Evolutionary conservation across 257 asterid species (phyloP).

Genomic region (Petrea volubilis): DNA sequence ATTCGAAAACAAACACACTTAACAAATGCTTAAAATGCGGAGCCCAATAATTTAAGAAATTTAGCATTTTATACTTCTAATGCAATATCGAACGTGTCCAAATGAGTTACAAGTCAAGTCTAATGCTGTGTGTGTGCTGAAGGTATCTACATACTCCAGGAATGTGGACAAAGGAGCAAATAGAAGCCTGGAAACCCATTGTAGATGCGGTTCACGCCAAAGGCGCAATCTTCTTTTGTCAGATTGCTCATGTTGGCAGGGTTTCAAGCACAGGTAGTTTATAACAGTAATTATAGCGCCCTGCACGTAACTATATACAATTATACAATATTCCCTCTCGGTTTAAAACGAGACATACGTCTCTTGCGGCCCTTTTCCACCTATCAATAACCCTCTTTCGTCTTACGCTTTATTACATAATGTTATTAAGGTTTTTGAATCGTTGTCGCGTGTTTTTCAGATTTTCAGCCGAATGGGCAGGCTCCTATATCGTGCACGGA

Average conservation of each 20-base stretch:
- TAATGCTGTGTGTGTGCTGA: neutral
- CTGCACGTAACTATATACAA: neutral
- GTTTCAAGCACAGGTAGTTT: slow-evolving; percentile 46
- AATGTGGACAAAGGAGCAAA: slow-evolving; percentile 53
- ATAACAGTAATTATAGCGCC: too few relatives aligned
- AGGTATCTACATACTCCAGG: slow-evolving; percentile 45
- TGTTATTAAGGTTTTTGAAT: too few relatives aligned
- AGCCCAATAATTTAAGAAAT: too few relatives aligned
- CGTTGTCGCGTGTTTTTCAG: too few relatives aligned
- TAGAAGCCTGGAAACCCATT: slow-evolving; percentile 52
- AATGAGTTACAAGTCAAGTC: neutral
- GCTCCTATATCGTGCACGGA: slow-evolving; percentile 54
- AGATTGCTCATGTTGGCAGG: slow-evolving; percentile 49
- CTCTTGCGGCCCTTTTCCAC: too few relatives aligned
- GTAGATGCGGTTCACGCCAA: slow-evolving; percentile 60
- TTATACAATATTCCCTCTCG: neutral
- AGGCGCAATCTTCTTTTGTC: slow-evolving; percentile 50
- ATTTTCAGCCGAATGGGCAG: slow-evolving; percentile 52
- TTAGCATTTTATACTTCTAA: too few relatives aligned
- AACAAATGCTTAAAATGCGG: too few relatives aligned
- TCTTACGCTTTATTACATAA: neutral
- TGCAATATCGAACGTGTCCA: too few relatives aligned
- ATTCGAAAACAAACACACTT: too few relatives aligned
- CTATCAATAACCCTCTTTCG: neutral
- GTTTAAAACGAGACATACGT: too few relatives aligned